phyloP scores from a whole-genome alignment of 108 stramenopile genomes.

The Cyclotella sp. region DNA sequence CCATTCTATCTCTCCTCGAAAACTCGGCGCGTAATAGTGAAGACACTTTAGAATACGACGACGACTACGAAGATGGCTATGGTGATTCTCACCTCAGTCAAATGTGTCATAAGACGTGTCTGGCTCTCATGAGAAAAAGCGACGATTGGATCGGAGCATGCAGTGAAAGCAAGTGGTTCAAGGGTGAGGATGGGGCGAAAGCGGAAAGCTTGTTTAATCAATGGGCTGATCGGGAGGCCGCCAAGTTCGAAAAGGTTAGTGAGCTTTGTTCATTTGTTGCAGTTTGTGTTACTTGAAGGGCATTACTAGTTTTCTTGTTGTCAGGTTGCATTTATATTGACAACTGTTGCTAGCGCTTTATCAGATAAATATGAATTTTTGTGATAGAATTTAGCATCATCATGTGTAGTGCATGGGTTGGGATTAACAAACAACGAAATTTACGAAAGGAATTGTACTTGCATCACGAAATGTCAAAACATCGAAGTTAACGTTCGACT shows the following conservation, averaged over 20 bases:
- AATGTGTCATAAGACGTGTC: slow-evolving; percentile 71
- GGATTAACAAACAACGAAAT: too few species aligned
- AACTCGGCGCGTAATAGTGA: slow-evolving; percentile 33
- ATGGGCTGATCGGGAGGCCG: slow-evolving; percentile 74
- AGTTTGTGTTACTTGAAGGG: background rate
- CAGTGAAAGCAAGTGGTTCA: slow-evolving; percentile 72
- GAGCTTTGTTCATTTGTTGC: background rate
- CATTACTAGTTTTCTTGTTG: background rate
- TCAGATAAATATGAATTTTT: too few species aligned
- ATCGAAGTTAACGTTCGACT: too few species aligned
- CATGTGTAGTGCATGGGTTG: too few species aligned
- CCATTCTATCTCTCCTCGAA: slow-evolving; percentile 71
- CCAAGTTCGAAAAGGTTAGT: slow-evolving; percentile 71
- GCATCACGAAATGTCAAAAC: too few species aligned
- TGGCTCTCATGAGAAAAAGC: slow-evolving; percentile 67
- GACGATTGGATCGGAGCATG: slow-evolving; percentile 78
- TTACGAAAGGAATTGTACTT: too few species aligned
- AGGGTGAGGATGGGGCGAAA: slow-evolving; percentile 58
- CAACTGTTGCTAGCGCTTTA: too few species aligned
- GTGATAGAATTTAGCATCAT: too few species aligned
- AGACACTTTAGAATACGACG: slow-evolving; percentile 35
- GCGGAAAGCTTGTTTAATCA: slow-evolving; percentile 76
- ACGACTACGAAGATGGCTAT: slow-evolving; percentile 53
- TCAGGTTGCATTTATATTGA: too few species aligned
- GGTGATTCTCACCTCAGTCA: slow-evolving; percentile 52